A percentile compares a stretch with the other conserved stretches of the same genome.
Conservation (phyloP, 108 stramenopile species). For the Epithemia pelagica region DNA sequence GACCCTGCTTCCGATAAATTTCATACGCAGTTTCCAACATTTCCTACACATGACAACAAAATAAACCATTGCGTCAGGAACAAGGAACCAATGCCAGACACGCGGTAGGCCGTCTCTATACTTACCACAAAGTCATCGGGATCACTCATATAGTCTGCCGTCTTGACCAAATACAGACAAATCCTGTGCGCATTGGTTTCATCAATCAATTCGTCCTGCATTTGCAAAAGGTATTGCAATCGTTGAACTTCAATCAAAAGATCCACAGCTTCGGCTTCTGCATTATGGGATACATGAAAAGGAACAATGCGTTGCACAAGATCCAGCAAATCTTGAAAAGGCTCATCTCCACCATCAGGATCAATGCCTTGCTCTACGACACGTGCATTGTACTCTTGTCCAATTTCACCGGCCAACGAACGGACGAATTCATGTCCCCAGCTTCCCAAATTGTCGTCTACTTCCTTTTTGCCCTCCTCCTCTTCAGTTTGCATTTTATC, state of each 20-base stretch:
- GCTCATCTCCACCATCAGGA: constrained; percentile 56
- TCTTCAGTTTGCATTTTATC: constrained; percentile 10
- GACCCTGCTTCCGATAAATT: constrained; percentile 78
- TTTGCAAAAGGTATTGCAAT: constrained; percentile 68
- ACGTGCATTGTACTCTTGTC: constrained; percentile 90
- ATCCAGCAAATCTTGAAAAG: constrained; percentile 66
- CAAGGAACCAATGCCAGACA: constrained; percentile 6
- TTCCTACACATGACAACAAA: constrained; percentile 39
- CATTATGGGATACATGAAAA: constrained; percentile 95
- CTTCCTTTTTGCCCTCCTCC: constrained; percentile 24
- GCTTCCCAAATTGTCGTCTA: constrained; percentile 80
- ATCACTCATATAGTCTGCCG: constrained; percentile 92
- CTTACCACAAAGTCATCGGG: constrained; percentile 84
- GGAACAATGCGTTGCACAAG: constrained; percentile 98
- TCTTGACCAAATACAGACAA: constrained; percentile 95
- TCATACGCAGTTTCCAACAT: constrained; percentile 86
- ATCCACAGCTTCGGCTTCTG: constrained; percentile 98
- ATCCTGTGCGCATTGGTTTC: constrained; percentile 91
- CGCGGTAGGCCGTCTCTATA: not conserved
- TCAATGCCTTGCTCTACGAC: constrained; percentile 55
- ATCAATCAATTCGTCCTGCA: constrained; percentile 66
- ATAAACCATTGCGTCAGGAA: no score
- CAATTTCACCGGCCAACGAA: constrained; percentile 93
- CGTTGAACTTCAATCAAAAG: constrained; percentile 94
- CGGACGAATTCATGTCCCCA: constrained; percentile 99